Evolutionary conservation across 495 filamentous ascomycete species (phyloP).

Genomic region (Penicillium manginii): DNA sequence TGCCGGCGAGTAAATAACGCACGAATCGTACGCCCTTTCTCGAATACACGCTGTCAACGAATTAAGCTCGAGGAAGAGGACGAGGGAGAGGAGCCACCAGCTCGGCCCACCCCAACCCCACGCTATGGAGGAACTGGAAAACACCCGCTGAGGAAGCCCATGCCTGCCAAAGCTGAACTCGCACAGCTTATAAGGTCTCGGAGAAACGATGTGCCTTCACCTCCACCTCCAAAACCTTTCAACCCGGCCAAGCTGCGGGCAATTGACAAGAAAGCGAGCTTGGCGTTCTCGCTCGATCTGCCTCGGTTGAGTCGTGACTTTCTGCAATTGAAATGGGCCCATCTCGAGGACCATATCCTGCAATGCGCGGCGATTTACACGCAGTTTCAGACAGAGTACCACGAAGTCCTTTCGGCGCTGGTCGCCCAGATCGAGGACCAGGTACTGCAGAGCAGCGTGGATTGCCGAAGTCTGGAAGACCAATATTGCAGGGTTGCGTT

Average conservation of each 20-base stretch:
- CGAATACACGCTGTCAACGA: neutral
- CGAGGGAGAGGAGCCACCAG: conserved; percentile 2
- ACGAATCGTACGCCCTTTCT: neutral
- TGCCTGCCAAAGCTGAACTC: neutral
- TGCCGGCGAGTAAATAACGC: neutral
- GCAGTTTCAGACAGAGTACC: conserved; percentile 1
- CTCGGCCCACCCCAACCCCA: neutral
- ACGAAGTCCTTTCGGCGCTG: neutral
- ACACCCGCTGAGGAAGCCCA: neutral
- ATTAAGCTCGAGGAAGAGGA: conserved; percentile 18
- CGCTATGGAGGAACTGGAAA: neutral
- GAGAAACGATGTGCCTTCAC: neutral
- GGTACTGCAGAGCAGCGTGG: conserved; percentile 3
- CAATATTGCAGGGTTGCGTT: conserved; percentile 25
- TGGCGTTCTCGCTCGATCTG: neutral
- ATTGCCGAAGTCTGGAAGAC: conserved; percentile 11
- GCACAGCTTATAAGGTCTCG: conserved; percentile 16
- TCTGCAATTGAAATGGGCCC: conserved; percentile 10
- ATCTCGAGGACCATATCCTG: neutral
- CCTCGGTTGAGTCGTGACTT: conserved; percentile 2
- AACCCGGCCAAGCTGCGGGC: conserved; percentile 9
- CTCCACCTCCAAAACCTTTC: neutral
- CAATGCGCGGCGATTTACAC: neutral
- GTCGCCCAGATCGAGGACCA: conserved; percentile 5
- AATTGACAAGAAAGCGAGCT: conserved; percentile 6